Base-by-base conservation (phyloP, 164 flowering plant genomes). In the Vitis amurensis region DNA sequence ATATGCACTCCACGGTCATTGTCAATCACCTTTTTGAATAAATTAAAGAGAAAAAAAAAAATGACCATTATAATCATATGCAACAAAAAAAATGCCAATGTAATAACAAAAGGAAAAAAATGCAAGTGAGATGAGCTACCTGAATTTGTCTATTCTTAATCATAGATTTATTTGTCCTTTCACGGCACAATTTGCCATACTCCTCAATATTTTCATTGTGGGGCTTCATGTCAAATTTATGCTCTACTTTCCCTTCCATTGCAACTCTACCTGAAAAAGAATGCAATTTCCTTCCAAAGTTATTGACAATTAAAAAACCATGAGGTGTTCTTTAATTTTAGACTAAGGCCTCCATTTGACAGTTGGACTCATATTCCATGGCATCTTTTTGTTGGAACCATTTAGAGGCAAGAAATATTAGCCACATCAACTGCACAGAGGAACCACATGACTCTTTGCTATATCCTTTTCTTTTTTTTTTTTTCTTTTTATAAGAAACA, bases 141-240 rank as follows among this genome's bases (percentile, higher is more conserved):
- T 81, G 92, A 64, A 83, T 85, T 69, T 90, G 92, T 68, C 94
- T 79, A 71, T 73, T 83, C 73, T 79, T 90, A n/a, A 87, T 70
- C 86, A 81, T 88, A 10, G 85, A 86, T 67, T 85, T 88, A 71
- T 77, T 88, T 50, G 88, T 90, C 70, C 94, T 85, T 76, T 90
- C 94, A 64, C 94, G 91, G 61, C 94, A 90, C 67, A 88, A 60
- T 73, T 71, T 90, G 2, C 87, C 86, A 73, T 90, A 90, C 76
- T 82, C 89, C 73, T 85, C 91, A 57, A 88, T 73, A 66, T 81
- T 85, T 69, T 80, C 81, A 27, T 73, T 71, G 63, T 85, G 87
- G 48, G 91, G 94, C 76, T 86, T 88, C 92, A 90, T 85, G 71
- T 90, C 94, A 78, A 90, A 88, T 71, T 90, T 90, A 64, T 87